Base-by-base conservation (phyloP, 2,329 filamentous ascomycete genomes). In the Apiospora sp. region DNA sequence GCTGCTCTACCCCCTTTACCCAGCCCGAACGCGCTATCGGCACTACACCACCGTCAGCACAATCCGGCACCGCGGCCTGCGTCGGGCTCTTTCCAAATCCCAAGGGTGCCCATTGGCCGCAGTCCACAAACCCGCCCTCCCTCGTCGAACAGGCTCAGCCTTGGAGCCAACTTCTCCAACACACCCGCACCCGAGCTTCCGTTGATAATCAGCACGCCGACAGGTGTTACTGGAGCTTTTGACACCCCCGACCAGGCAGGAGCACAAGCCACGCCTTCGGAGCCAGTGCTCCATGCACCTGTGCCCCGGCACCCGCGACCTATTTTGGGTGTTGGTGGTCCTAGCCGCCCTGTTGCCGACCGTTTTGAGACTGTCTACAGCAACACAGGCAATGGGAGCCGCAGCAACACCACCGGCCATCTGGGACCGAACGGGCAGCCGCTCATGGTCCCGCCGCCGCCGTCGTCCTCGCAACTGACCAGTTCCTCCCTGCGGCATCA, bases 171-270 rank as follows among this genome's bases (percentile, higher is more conserved):
- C 34, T 64, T 64, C n/a, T 64, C 58, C 30, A 73, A 78, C 16
- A 73, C 79, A 22, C 78, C 77, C 6, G 73, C 75, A 4, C 82
- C 87, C 37, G 88, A 90, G 49, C 86, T 87, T 71, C 88, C 89
- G 4, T 82, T 91, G 37, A 91, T 91, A 71, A 90, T 91, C 78
- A 91, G 89, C 79, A 91, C 89, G 4, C 89, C 89, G 0, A 85
- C 81, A 13, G 89, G 89, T 22, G 84, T 90, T 12, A 82, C 84
- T 0, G 89, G 89, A 3, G 87, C 86, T 0, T 89, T 86, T 74
- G 88, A 90, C 72, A 76, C 81, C 1, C 85, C 86, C 1, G 77
- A 77, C 7, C 81, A 81, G 14, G 80, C 78, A 43, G n/a, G 30
- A 34, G 12, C 37, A 12, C 76, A 78, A 19, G 79, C 68, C 6